Evolutionary conservation across 495 filamentous ascomycete species (phyloP), one percentile per base, ranked within the genome.

Genomic region (Daldinia childiae): DNA sequence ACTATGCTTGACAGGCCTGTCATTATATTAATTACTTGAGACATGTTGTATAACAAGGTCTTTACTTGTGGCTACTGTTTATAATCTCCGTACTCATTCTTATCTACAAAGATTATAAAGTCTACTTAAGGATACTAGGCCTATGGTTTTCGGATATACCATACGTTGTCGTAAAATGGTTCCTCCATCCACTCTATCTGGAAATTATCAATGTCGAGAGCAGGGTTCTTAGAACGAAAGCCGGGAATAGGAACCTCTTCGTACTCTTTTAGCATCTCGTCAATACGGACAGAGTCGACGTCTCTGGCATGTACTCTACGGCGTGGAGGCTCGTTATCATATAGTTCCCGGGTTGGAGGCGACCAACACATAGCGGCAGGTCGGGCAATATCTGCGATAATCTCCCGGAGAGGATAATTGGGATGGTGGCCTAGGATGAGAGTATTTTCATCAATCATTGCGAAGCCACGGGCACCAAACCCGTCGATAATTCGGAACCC

Each of bases 341-440:
- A 38, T 12, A 15, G 19, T 32, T 7, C 6, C 6, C 21, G 19
- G 2, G 30, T 8, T 4, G 19, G 4, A 24, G 55, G 41, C 17
- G 71, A 38, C 74, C 76, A 78, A 21, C 76, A 77, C 34, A 80
- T 45, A 7, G 77, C 67, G 0, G 72, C 63, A 1, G 77, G 78
- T 32, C 76, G 58, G 19, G 69, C 71, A 50, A 78, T 63, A 15
- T 80, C 78, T 9, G 73, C 59, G 11, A 76, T 29, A 12, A 80
- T 63, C 45, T 78, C 45, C 12, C 76, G 71, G 0, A 80, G 68
- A 0, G 76, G 69, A 3, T 76, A 51, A 21, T 67, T 66, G 0
- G 74, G 48, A 1, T 21, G 8, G 43, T 74, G 69, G 1, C 52
- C 61, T 12, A 79, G 58, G 0, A 80, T 68, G 1, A 77, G 9